These are phyloP conservation scores for Fragilariopsis cylindrus DNA, from an alignment of 108 stramenopile species.

Conservation along the genomic window DNA sequence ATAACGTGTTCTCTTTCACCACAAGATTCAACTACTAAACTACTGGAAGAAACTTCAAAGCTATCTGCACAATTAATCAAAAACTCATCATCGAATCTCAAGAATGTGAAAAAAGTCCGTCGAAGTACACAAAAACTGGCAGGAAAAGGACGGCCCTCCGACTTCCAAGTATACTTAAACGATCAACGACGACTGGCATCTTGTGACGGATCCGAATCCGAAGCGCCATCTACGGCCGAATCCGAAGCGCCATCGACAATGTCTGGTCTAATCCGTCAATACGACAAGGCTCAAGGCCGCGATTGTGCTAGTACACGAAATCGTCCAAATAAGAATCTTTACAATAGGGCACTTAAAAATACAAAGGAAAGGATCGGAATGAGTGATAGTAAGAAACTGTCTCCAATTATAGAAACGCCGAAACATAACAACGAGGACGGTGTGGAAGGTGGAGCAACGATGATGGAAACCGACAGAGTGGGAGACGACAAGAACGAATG, in stretches of 20 bases:
- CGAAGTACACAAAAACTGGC: too few relatives aligned
- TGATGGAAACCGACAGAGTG: background rate
- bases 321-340: background rate
- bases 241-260: constrained; percentile 14
- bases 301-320: too few relatives aligned
- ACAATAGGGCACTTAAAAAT: background rate
- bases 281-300: background rate
- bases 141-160: too few relatives aligned
- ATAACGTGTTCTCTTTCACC: too few relatives aligned
- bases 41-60: constrained; percentile 5
- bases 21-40: background rate
- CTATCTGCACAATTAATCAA: background rate
- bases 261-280: constrained; percentile 4
- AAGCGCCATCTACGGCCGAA: background rate
- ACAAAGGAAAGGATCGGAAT: background rate
- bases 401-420: background rate
- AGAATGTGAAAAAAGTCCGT: background rate
- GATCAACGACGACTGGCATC: too few relatives aligned
- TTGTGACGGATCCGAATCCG: too few relatives aligned
- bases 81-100: constrained; percentile 9
- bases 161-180: too few relatives aligned
- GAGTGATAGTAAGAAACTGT: background rate
- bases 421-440: background rate
- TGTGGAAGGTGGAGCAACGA: background rate
- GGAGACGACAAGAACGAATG: background rate